A percentile compares a stretch with the other conserved stretches of the same genome.
Conservation (phyloP, 257 asterid genomes). For the Forsythia viridissima region DNA sequence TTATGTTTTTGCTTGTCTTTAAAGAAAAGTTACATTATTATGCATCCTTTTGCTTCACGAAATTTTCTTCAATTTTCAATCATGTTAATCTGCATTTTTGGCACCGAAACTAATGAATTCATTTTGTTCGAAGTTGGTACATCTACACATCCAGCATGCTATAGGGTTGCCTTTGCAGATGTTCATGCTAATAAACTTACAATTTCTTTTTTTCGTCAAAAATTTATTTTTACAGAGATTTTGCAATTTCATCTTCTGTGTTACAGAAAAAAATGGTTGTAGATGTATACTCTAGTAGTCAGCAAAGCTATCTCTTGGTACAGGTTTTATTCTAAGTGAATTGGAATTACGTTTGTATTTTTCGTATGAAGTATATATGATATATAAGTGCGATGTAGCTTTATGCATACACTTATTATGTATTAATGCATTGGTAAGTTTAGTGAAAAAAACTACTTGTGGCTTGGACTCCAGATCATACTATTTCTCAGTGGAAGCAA, state of each 20-base stretch:
- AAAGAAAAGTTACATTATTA: not conserved
- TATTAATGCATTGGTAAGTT: not conserved
- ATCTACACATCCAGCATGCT: not conserved
- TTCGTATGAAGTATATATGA: constrained; percentile 8
- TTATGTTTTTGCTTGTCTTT: not conserved
- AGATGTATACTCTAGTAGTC: not conserved
- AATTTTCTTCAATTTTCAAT: not conserved
- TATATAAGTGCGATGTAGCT: not conserved
- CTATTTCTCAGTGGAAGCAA: constrained; percentile 2
- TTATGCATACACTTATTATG: not conserved
- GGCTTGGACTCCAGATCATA: constrained; percentile 1
- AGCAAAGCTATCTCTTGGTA: not conserved
- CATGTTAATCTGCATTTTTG: not conserved
- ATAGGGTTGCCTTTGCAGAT: not conserved
- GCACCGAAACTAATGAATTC: not conserved
- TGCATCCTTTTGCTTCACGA: not conserved
- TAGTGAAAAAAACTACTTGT: not conserved
- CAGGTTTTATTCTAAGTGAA: not conserved
- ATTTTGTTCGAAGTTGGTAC: not conserved
- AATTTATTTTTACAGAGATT: not conserved
- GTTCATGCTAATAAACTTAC: not conserved
- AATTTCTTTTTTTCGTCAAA: not conserved
- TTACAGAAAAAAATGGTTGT: not conserved
- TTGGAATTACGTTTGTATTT: not conserved
- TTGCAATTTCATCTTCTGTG: not conserved